These are phyloP conservation scores for Fraxinus floribunda DNA, from an alignment of 305 asterid genomes.

Conservation along the genomic window DNA sequence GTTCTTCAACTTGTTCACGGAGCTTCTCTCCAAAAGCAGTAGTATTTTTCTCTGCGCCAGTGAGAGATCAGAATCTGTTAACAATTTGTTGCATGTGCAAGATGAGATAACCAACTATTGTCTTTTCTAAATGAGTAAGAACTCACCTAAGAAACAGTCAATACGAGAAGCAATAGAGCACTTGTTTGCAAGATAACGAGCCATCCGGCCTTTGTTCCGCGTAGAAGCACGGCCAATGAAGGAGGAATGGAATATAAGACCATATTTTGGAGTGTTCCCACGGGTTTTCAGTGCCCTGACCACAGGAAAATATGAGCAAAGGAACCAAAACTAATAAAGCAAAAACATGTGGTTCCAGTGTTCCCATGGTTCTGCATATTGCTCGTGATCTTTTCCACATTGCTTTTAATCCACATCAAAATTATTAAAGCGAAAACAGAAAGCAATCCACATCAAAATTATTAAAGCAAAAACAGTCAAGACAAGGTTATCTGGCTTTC, in stretches of 20 bases:
- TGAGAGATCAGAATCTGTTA: not conserved
- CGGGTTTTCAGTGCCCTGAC: conserved; percentile 84
- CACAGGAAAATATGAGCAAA: conserved; percentile 3
- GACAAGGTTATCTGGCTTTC: not conserved
- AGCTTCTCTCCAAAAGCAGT: too few species aligned
- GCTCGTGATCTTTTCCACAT: not conserved
- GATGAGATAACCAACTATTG: not conserved
- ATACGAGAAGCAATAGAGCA: conserved; percentile 96
- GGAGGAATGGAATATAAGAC: conserved; percentile 94
- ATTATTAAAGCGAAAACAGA: not conserved
- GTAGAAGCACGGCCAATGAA: conserved; percentile 99
- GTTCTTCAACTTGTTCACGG: too few species aligned
- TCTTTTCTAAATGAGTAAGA: not conserved
- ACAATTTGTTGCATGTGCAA: not conserved
- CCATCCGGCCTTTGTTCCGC: conserved; percentile 88
- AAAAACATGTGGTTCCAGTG: not conserved
- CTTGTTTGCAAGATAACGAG: conserved; percentile 97
- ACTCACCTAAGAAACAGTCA: conserved; percentile 82
- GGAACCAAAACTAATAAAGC: not conserved
- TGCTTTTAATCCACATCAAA: not conserved
- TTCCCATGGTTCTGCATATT: not conserved
- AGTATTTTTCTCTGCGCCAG: conserved; percentile 6
- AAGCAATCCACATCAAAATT: not conserved
- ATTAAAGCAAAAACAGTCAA: conserved; percentile 3
- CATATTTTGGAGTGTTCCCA: conserved; percentile 96